Conservation (phyloP, 2,329 filamentous ascomycete species). For the Monosporascus sp. region DNA sequence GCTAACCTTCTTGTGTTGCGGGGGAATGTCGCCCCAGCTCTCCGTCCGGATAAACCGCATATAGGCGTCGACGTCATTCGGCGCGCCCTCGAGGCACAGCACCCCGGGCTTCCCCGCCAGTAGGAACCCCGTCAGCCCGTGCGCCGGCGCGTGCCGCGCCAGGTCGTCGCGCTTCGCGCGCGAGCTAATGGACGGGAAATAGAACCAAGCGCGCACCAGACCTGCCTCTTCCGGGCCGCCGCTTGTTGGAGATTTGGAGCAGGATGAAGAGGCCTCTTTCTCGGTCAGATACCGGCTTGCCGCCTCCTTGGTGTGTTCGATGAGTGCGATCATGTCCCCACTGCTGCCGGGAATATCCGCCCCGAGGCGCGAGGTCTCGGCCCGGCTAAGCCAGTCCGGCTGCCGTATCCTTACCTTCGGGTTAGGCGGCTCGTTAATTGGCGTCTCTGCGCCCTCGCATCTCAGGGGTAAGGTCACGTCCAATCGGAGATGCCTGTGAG, state of each 20-base stretch:
- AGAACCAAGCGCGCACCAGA: slow-evolving; percentile 54
- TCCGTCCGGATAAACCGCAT: slow-evolving; percentile 61
- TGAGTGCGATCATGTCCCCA: slow-evolving; percentile 38
- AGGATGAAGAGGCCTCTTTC: not conserved
- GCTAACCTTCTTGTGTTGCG: slow-evolving; percentile 58
- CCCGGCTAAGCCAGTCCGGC: slow-evolving; percentile 47
- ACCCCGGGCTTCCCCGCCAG: slow-evolving; percentile 55
- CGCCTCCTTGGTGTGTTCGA: slow-evolving; percentile 34
- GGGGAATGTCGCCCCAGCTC: slow-evolving; percentile 57
- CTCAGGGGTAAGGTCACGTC: slow-evolving; percentile 31
- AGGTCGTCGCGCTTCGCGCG: slow-evolving; percentile 54
- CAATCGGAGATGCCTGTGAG: slow-evolving; percentile 22
- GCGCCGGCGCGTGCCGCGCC: slow-evolving; percentile 45
- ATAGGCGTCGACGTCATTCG: slow-evolving; percentile 47
- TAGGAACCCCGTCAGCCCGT: slow-evolving; percentile 53
- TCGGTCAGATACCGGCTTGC: not conserved
- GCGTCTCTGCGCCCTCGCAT: slow-evolving; percentile 1
- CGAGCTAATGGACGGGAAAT: slow-evolving; percentile 57
- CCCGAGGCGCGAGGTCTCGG: slow-evolving; percentile 35
- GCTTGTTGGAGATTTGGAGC: not conserved
- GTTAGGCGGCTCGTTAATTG: slow-evolving; percentile 32
- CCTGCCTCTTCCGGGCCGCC: slow-evolving; percentile 10
- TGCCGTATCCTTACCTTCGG: slow-evolving; percentile 40
- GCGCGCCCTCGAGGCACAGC: slow-evolving; percentile 45
- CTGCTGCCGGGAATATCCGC: slow-evolving; percentile 32